These are phyloP conservation scores for Trichocomaceae sp. DNA, from an alignment of 2,329 filamentous ascomycete genomes.

Conservation along the genomic window DNA sequence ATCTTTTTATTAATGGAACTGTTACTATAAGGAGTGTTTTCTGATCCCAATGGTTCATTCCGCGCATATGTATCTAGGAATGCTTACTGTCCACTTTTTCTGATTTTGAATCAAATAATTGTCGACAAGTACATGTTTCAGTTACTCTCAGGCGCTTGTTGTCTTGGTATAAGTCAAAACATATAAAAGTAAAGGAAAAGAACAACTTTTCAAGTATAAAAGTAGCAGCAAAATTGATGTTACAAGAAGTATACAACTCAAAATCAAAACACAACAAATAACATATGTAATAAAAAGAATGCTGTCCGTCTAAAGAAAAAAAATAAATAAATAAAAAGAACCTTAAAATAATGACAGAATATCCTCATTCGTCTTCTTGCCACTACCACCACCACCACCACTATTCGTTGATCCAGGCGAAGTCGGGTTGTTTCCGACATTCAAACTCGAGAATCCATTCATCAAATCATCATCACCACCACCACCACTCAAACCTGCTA, in stretches of 20 bases:
- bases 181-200: neutral
- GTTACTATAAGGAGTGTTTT: neutral
- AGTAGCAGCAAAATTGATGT: neutral
- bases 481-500: conserved; percentile 22
- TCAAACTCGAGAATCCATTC: conserved; percentile 77
- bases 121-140: neutral
- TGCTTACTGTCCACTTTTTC: neutral
- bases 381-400: too few species aligned
- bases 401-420: conserved; percentile 10
- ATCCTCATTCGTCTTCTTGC: conserved; percentile 51
- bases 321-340: neutral
- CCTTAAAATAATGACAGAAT: conserved; percentile 16
- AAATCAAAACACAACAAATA: neutral
- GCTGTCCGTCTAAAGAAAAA: neutral
- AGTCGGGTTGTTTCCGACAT: conserved; percentile 44
- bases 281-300: neutral
- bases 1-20: neutral
- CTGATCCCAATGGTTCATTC: neutral
- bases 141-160: neutral
- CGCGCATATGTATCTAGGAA: neutral
- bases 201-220: neutral
- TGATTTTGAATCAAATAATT: neutral
- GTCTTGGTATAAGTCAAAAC: neutral
- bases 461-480: conserved; percentile 52
- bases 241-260: neutral